Evolutionary conservation across 345 rosid genomes (phyloP).

Genomic region (Acer yangbiense): DNA sequence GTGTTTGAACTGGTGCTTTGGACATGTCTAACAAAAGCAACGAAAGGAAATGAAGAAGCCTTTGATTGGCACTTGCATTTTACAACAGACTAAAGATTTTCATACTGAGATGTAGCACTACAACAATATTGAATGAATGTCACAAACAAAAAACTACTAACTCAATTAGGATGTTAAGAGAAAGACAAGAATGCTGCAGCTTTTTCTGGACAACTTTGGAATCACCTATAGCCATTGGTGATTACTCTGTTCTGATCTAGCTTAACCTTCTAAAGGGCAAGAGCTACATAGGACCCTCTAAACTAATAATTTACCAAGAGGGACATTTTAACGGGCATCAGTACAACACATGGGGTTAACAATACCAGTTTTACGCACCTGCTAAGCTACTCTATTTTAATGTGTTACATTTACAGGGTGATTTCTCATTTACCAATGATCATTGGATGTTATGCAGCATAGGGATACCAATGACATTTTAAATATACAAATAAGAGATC

Average conservation of each 20-base stretch:
- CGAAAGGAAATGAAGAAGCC: background rate
- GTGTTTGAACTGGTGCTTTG: conserved; percentile 1
- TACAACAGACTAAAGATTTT: background rate
- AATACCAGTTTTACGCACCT: background rate
- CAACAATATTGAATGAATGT: background rate
- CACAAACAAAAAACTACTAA: background rate
- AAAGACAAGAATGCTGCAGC: background rate
- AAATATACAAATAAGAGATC: background rate
- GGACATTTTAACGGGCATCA: background rate
- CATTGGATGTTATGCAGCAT: background rate
- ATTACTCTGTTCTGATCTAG: background rate
- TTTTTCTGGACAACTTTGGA: background rate
- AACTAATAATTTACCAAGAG: background rate
- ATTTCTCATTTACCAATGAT: background rate
- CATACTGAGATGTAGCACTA: background rate
- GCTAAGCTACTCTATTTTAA: conserved; percentile 6
- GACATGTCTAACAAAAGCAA: background rate
- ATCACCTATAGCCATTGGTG: background rate
- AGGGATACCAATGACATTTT: background rate
- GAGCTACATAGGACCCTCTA: background rate
- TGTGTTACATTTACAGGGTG: background rate
- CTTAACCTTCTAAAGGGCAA: background rate
- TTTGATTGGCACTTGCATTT: background rate
- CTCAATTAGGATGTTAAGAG: background rate
- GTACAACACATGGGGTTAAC: background rate